Evolutionary conservation across 2,329 filamentous ascomycete genomes (phyloP).

Genomic region (Penicillium paneum): DNA sequence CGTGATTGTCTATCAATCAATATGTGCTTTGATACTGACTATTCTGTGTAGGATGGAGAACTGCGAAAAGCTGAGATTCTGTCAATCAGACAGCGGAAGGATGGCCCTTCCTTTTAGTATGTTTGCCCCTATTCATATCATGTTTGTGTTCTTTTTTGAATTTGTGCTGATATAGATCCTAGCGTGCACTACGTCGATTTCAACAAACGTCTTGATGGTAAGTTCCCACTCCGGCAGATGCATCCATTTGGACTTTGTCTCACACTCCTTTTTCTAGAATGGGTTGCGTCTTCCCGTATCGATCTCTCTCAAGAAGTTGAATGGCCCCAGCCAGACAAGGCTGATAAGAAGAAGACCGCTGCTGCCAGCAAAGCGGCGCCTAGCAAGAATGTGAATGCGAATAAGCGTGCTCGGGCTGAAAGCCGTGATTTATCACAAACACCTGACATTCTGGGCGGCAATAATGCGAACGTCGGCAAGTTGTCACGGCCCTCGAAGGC

Average conservation of each 20-base stretch:
- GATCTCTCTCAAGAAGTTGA: slow-evolving; percentile 89
- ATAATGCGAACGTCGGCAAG: slow-evolving; percentile 48
- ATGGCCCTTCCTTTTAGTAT: slow-evolving; percentile 78
- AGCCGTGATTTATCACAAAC: slow-evolving; percentile 57
- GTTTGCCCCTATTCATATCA: slow-evolving; percentile 12
- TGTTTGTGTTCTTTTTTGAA: background rate
- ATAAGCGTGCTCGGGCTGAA: slow-evolving; percentile 50
- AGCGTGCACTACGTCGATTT: slow-evolving; percentile 95
- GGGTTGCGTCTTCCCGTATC: slow-evolving; percentile 78
- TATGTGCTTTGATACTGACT: slow-evolving; percentile 8
- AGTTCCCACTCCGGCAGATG: slow-evolving; percentile 7
- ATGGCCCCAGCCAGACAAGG: slow-evolving; percentile 89
- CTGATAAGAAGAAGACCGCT: slow-evolving; percentile 77
- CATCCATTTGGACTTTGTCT: background rate
- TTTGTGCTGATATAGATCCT: slow-evolving; percentile 17
- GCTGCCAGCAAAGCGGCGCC: slow-evolving; percentile 50
- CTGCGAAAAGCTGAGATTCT: slow-evolving; percentile 91
- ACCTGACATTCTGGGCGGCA: slow-evolving; percentile 50
- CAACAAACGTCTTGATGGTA: slow-evolving; percentile 75
- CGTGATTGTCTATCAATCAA: slow-evolving; percentile 29
- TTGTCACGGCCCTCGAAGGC: slow-evolving; percentile 52
- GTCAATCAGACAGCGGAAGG: slow-evolving; percentile 88
- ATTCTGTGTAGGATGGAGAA: slow-evolving; percentile 63
- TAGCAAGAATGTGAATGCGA: slow-evolving; percentile 53
- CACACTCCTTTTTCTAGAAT: slow-evolving; percentile 63